Base-by-base conservation (phyloP, 495 filamentous ascomycete species). In the Cryomyces minteri region DNA sequence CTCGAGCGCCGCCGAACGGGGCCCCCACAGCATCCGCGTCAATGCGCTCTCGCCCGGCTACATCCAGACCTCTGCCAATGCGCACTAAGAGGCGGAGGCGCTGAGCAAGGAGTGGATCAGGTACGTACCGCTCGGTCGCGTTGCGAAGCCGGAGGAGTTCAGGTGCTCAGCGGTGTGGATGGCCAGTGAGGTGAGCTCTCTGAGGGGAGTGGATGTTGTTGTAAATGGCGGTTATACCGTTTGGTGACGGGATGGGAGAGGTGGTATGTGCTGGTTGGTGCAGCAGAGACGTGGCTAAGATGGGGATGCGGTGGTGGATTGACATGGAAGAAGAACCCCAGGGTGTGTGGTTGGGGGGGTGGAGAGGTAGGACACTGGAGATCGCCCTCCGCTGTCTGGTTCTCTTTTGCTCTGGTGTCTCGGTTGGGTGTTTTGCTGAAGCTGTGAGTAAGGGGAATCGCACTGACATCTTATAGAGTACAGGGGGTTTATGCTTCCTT, bases 41-140 rank as follows among this genome's bases (percentile, higher is more conserved):
- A 48, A 51, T 12, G 40, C 49, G 28, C 43, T 52, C 12, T 54
- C 49, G 5, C 53, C 52, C 28, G 56, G 58, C 25, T 63, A 50
- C 51, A 50, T 55, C 43, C 46, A 55, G 30, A 66, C 34, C 1
- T 3, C 34, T 9, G 34, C 60, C 4, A 57, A 52, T 34, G 58
- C 63, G 57, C 62, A 60, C 33, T 60, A 58, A 39, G 59, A 62
- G 50, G 56, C 60, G 41, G 61, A 62, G 41, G 59, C 54, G 5
- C 32, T 60, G 43, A 37, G 34, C 34, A 37, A 37, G 34, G 34
- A 37, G 34, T 1, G 34, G 34, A 9, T 37, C 9, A 4, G 4
- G 40, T 1, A 10, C 9, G 25, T 41, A 1, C 40, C 40, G 1
- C 9, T 41, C 9, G 40, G 40, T 1, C n/a, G 40, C 9, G 25